Conservation (phyloP, 257 asterid species). For the Knoxia roxburghii region DNA sequence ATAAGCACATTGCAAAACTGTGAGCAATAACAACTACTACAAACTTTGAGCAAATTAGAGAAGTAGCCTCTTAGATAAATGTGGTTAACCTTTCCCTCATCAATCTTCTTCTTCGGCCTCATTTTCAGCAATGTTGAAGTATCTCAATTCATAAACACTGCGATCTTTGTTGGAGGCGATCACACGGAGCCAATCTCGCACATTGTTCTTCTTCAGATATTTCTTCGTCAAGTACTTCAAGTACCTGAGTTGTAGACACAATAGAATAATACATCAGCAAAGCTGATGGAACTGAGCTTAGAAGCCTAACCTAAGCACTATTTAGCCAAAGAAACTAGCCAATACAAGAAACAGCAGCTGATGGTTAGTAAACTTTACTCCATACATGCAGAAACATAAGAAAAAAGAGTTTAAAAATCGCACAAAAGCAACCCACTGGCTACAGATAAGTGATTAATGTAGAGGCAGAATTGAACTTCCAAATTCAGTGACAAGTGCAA, state of each 20-base stretch:
- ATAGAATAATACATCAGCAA: neutral
- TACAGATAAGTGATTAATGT: no score
- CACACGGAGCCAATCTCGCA: slow-evolving; percentile 50
- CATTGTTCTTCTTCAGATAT: slow-evolving; percentile 44
- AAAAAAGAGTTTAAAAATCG: no score
- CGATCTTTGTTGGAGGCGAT: slow-evolving; percentile 47
- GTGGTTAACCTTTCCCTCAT: neutral
- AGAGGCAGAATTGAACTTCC: no score
- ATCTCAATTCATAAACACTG: slow-evolving; percentile 41
- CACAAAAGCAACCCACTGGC: no score
- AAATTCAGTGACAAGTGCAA: neutral
- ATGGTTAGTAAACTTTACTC: neutral
- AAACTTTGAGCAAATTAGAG: neutral
- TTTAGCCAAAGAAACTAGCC: neutral
- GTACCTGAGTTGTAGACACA: slow-evolving; percentile 20
- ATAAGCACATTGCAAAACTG: neutral
- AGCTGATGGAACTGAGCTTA: neutral
- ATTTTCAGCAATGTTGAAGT: slow-evolving; percentile 51
- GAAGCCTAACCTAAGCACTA: no score
- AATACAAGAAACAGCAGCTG: neutral
- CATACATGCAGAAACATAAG: no score
- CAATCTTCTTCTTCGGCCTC: slow-evolving; percentile 48
- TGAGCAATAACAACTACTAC: neutral
- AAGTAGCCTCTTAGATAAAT: neutral
- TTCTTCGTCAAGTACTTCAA: slow-evolving; percentile 48